Conservation (phyloP, 2,329 filamentous ascomycete species). For the Fusarium buxicola region DNA sequence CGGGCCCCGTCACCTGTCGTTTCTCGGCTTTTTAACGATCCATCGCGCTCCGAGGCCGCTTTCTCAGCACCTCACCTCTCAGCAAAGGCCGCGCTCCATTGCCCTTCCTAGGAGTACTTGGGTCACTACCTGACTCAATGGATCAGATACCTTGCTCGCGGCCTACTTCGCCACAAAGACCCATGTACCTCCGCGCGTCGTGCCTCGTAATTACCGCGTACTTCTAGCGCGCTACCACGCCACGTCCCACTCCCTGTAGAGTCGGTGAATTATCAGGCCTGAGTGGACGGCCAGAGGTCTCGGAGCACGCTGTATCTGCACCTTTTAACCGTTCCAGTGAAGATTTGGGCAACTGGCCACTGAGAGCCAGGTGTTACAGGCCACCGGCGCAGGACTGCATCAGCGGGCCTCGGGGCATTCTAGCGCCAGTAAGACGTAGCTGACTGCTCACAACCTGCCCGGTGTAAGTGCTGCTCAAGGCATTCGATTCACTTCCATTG, state of each 20-base stretch:
- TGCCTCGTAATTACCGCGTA: slow-evolving; percentile 42
- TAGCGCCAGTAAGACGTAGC: slow-evolving; percentile 10
- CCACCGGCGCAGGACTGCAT: slow-evolving; percentile 22
- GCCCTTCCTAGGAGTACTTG: slow-evolving; percentile 32
- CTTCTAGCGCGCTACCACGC: slow-evolving; percentile 33
- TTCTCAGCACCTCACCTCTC: slow-evolving; percentile 19
- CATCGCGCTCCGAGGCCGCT: slow-evolving; percentile 23
- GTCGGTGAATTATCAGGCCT: slow-evolving; percentile 17
- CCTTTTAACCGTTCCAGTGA: slow-evolving; percentile 35
- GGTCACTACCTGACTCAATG: slow-evolving; percentile 36
- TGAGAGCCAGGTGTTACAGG: slow-evolving; percentile 11
- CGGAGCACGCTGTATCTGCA: slow-evolving; percentile 11
- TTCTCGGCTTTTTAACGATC: slow-evolving; percentile 30
- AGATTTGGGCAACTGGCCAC: slow-evolving; percentile 32
- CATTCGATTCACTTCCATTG: slow-evolving; percentile 45
- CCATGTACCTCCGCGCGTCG: slow-evolving; percentile 30
- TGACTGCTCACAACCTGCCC: slow-evolving; percentile 28
- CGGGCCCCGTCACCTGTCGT: slow-evolving; percentile 1
- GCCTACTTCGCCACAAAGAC: slow-evolving; percentile 16
- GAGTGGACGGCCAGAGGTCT: slow-evolving; percentile 18
- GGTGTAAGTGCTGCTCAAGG: slow-evolving; percentile 37
- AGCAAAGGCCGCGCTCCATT: neutral
- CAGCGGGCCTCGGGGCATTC: slow-evolving; percentile 28
- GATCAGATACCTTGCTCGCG: slow-evolving; percentile 24
- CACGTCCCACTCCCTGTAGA: slow-evolving; percentile 30